phyloP scores from a whole-genome alignment of 257 asterid species.

The Coffea canephora region DNA sequence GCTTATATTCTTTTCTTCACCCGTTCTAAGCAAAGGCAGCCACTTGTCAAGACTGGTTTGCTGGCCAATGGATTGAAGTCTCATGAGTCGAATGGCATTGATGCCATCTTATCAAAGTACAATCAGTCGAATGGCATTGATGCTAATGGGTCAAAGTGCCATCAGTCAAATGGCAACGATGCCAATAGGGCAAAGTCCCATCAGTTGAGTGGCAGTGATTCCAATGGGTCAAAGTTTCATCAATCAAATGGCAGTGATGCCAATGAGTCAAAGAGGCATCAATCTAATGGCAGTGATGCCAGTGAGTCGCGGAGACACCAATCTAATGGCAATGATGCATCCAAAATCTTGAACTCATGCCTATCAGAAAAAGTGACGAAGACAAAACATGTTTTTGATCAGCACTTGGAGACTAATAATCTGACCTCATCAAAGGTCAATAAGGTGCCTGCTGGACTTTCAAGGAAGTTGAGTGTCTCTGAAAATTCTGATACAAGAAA shows the following conservation, averaged over 20 bases:
- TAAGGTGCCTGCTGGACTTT: slow-evolving; percentile 38
- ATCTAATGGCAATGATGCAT: slow-evolving; percentile 16
- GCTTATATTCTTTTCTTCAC: slow-evolving; percentile 87
- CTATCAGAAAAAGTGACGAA: slow-evolving; percentile 37
- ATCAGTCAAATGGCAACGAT: neutral
- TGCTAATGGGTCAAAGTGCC: neutral
- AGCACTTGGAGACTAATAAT: slow-evolving; percentile 30
- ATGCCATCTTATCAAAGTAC: slow-evolving; percentile 54
- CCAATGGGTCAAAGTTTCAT: slow-evolving; percentile 57
- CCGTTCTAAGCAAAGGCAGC: slow-evolving; percentile 85
- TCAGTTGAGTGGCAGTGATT: slow-evolving; percentile 46
- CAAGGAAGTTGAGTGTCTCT: slow-evolving; percentile 26
- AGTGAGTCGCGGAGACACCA: neutral
- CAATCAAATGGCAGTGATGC: slow-evolving; percentile 45
- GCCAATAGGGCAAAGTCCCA: slow-evolving; percentile 57
- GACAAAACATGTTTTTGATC: slow-evolving; percentile 31
- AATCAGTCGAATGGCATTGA: slow-evolving; percentile 49
- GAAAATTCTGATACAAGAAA: slow-evolving; percentile 37
- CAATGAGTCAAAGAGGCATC: neutral
- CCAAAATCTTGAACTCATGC: slow-evolving; percentile 33
- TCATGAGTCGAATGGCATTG: slow-evolving; percentile 50
- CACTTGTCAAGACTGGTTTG: slow-evolving; percentile 36
- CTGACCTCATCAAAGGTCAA: slow-evolving; percentile 30
- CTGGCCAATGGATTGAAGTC: slow-evolving; percentile 57
- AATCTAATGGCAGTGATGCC: neutral